A percentile compares a stretch with the other conserved stretches of the same genome.
Conservation (phyloP, 345 rosid genomes). For the Citrus maxima region DNA sequence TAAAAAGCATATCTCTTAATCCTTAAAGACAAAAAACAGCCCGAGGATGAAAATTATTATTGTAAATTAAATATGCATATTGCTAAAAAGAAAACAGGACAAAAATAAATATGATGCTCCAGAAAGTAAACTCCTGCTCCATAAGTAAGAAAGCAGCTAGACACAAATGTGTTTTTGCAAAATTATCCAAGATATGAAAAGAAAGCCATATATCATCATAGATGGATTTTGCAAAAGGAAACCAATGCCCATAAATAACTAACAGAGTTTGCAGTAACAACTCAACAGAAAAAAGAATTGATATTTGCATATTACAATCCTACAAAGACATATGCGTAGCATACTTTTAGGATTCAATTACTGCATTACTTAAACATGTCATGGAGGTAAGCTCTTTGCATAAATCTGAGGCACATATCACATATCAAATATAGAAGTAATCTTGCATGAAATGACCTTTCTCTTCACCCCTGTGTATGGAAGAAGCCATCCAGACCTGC, state of each 20-base stretch:
- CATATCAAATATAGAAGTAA: background rate
- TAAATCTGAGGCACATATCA: background rate
- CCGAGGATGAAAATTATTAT: background rate
- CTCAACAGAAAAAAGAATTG: background rate
- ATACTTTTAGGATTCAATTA: background rate
- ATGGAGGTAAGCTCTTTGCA: background rate
- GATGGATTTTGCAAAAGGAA: background rate
- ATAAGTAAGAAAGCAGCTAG: background rate
- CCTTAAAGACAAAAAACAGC: background rate
- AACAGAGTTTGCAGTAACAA: background rate
- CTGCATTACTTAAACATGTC: background rate
- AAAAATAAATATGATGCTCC: background rate
- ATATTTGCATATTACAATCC: background rate
- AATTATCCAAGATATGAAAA: background rate
- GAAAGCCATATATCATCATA: background rate
- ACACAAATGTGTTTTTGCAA: slow-evolving; percentile 1
- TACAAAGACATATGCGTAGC: background rate
- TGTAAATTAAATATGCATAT: background rate
- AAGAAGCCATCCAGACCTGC: slow-evolving; percentile 91
- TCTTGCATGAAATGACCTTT: slow-evolving; percentile 43
- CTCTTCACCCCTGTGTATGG: slow-evolving; percentile 89
- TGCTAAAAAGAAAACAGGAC: background rate
- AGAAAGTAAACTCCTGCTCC: background rate
- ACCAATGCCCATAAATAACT: background rate
- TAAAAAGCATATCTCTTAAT: background rate